A percentile compares a stretch with the other conserved stretches of the same genome.
phyloP scores from a whole-genome alignment of 257 asterid species.

The Voacanga thouarsii region DNA sequence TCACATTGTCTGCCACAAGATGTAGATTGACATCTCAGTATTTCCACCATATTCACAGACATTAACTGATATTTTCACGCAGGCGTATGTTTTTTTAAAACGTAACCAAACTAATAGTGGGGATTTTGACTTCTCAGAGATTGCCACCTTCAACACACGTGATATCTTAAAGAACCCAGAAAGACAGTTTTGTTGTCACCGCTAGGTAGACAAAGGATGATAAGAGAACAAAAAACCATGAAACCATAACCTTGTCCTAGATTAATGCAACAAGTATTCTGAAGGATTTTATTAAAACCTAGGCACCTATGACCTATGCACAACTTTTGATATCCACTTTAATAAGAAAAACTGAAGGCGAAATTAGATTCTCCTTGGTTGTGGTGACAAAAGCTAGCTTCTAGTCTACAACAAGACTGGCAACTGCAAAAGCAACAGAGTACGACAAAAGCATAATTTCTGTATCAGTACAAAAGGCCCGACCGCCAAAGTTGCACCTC shows the following conservation, averaged over 20 bases:
- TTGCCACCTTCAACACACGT: neutral
- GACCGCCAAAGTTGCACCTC: neutral
- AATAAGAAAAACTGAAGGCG: neutral
- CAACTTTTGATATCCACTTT: neutral
- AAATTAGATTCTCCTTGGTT: neutral
- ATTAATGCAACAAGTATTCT: neutral
- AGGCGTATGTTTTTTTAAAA: neutral
- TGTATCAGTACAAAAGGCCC: neutral
- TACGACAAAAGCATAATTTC: neutral
- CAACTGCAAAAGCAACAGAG: neutral
- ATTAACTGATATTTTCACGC: neutral
- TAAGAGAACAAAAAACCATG: neutral
- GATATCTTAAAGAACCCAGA: neutral
- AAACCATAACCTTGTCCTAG: neutral
- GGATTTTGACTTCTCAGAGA: neutral
- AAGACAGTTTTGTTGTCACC: neutral
- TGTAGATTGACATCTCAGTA: neutral
- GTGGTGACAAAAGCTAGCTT: neutral
- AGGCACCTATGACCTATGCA: neutral
- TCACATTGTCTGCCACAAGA: neutral
- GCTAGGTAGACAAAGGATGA: neutral
- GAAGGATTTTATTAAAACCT: neutral
- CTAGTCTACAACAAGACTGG: neutral
- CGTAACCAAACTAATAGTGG: neutral
- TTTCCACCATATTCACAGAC: neutral